phyloP scores from a whole-genome alignment of 805 yeast species.

The Candida hispaniensis region DNA sequence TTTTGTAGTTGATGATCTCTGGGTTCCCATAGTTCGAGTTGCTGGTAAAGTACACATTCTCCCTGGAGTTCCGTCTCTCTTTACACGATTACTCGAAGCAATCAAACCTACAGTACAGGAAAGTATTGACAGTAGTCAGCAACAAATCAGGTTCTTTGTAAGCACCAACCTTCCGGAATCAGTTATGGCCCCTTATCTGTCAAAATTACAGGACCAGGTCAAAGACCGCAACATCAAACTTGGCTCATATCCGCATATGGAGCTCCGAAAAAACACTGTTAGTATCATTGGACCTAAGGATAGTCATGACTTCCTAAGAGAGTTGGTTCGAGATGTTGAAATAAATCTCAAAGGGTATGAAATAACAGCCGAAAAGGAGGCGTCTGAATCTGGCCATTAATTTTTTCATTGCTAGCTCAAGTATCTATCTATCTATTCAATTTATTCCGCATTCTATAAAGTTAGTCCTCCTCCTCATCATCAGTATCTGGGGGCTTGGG shows the following conservation, averaged over 20 bases:
- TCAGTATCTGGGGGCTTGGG: slow-evolving; percentile 92
- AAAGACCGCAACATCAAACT: slow-evolving; percentile 43
- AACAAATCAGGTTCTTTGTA: slow-evolving; percentile 41
- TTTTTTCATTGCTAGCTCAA: background rate
- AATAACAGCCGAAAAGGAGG: slow-evolving; percentile 50
- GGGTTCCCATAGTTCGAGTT: slow-evolving; percentile 81
- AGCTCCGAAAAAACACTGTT: slow-evolving; percentile 52
- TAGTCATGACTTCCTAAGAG: slow-evolving; percentile 32
- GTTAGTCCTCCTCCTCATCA: slow-evolving; percentile 57
- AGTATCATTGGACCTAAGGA: slow-evolving; percentile 55
- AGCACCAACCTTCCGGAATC: slow-evolving; percentile 54
- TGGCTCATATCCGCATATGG: slow-evolving; percentile 78
- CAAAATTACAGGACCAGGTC: slow-evolving; percentile 39
- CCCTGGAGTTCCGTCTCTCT: slow-evolving; percentile 79
- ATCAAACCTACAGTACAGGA: slow-evolving; percentile 32
- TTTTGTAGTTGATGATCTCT: slow-evolving; percentile 43
- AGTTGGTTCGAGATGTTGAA: slow-evolving; percentile 39
- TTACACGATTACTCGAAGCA: slow-evolving; percentile 42
- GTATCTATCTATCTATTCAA: slow-evolving; percentile 3
- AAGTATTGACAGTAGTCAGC: slow-evolving; percentile 32
- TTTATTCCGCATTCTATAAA: no score
- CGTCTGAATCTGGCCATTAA: no score
- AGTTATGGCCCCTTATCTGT: slow-evolving; percentile 54
- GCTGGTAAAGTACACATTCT: slow-evolving; percentile 54
- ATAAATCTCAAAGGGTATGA: slow-evolving; percentile 44